Conservation (phyloP, 2,329 filamentous ascomycete genomes). For the Metarhizium rileyi region DNA sequence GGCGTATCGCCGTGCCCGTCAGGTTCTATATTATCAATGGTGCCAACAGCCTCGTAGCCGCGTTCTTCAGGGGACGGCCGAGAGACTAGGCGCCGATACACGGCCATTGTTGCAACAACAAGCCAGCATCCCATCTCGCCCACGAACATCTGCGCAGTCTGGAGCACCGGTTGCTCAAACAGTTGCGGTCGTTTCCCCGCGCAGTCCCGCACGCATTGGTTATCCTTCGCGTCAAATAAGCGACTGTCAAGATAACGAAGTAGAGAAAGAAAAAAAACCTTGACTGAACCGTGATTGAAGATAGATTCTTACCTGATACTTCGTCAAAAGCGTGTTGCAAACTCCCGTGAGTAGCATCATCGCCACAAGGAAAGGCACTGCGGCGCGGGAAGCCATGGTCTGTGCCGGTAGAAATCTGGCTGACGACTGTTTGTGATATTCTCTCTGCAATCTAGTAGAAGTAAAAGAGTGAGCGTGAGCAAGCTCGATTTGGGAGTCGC, state of each 20-base stretch:
- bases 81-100: slow-evolving; percentile 50
- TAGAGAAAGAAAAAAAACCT: no score
- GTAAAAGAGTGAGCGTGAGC: not conserved
- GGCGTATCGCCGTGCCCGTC: slow-evolving; percentile 13
- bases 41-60: slow-evolving; percentile 58
- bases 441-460: not conserved
- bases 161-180: slow-evolving; percentile 93
- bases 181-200: slow-evolving; percentile 56
- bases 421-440: not conserved
- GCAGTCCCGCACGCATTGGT: slow-evolving; percentile 93
- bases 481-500: not conserved
- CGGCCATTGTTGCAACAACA: slow-evolving; percentile 61
- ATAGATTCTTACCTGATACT: slow-evolving; percentile 64
- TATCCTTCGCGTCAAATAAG: slow-evolving; percentile 51
- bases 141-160: slow-evolving; percentile 96
- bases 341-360: slow-evolving; percentile 97
- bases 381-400: slow-evolving; percentile 57
- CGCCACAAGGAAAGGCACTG: slow-evolving; percentile 76
- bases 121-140: slow-evolving; percentile 96
- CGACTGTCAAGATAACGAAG: not conserved
- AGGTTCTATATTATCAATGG: slow-evolving; percentile 27
- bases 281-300: not conserved
- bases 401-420: not conserved
- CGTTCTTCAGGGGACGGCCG: slow-evolving; percentile 32
- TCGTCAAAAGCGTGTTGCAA: slow-evolving; percentile 93